Base-by-base conservation (phyloP, 306 rosid species). In the Geum urbanum region DNA sequence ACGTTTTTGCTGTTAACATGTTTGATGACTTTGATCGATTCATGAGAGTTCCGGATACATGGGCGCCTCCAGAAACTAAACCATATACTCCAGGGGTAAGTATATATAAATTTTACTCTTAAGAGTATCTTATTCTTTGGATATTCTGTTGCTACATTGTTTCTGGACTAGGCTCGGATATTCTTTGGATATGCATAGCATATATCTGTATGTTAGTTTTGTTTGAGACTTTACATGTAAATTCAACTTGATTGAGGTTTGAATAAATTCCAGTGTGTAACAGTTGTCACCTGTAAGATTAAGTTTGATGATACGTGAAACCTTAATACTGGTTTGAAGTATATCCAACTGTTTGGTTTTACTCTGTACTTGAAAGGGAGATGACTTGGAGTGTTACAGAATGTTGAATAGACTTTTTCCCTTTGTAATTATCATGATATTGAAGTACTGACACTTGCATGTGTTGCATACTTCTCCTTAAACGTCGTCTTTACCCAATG, bases 11-110 rank as follows among this genome's bases (percentile, higher is more conserved):
- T 0, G 90, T 90, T 20, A 90, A 63, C 77, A 88, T 88, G 96
- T 94, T 90, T 24, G 90, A 90, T 58, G 97, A 94, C 71, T 84
- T 94, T 22, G 91, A 88, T 14, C 76, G 71, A 49, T 88, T 88
- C 68, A 85, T 90, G 97, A 94, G 62, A 60, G 97, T 94, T 61
- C 98, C 98, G 0, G 84, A 94, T 74, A 78, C 82, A 72, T 90
- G 97, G 98, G 97, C 90, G 52, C 90, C 95, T 72, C 96, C 98
- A 6, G 95, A 89, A 79, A 55, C 51, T 6, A 79, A 27, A 37
- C 86, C 96, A 8, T 92, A 92, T 69, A 44, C 75, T 8, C 86
- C 97, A 0, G 97, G 94, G 94, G 98, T 85, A 83, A 80, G 61
- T 24, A 8, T 22, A 78, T 24, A 32, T 32, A 32, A 1, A 79